phyloP scores from a whole-genome alignment of 768 basidiomycete genomes.

The Mycena floridula region DNA sequence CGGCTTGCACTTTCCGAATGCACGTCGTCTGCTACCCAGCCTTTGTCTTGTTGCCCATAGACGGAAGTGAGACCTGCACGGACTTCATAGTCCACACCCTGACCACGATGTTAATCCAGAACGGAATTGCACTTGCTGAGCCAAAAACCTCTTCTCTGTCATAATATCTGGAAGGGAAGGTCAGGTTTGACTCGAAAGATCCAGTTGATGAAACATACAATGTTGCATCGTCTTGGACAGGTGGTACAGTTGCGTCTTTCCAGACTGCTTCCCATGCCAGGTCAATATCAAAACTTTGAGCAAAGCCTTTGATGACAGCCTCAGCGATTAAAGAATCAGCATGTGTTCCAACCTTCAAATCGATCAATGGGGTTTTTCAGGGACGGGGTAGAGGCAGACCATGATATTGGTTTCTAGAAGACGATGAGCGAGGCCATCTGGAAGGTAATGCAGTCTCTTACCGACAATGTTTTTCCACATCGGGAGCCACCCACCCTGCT shows the following conservation, averaged over 20 bases:
- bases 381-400: constrained; percentile 28
- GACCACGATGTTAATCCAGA: constrained; percentile 1
- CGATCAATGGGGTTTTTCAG: no score
- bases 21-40: constrained; percentile 40
- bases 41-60: constrained; percentile 58
- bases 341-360: constrained; percentile 74
- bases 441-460: no score
- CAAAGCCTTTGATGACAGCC: constrained; percentile 58
- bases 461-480: constrained; percentile 90
- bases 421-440: no score
- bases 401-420: constrained; percentile 85
- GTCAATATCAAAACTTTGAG: constrained; percentile 50
- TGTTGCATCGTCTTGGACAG: constrained; percentile 46
- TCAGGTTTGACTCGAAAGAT: not conserved
- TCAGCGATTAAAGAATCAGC: constrained; percentile 75
- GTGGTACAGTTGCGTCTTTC: constrained; percentile 67
- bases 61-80: constrained; percentile 69
- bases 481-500: constrained; percentile 78
- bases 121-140: no score
- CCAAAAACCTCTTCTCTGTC: constrained; percentile 68
- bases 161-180: constrained; percentile 38
- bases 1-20: constrained; percentile 7
- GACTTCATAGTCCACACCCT: constrained; percentile 76
- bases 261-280: constrained; percentile 69
- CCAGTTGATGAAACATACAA: constrained; percentile 40